Conservation (phyloP, 495 filamentous ascomycete species). For the Penicillium fimorum region DNA sequence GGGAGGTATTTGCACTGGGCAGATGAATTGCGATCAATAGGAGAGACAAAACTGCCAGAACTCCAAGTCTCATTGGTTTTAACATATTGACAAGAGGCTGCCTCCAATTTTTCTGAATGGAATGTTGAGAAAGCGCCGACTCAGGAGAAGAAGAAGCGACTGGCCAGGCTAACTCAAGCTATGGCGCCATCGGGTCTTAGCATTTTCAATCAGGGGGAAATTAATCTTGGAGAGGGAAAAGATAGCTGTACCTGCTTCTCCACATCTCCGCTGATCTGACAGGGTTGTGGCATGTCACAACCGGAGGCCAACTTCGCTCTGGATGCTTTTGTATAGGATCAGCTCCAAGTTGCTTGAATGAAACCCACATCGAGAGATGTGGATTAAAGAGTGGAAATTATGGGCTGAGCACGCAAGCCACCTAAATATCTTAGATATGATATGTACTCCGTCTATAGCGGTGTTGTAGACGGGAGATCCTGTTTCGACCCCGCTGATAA, state of each 20-base stretch:
- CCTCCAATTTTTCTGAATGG: slow-evolving; percentile 1
- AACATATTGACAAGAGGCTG: slow-evolving; percentile 12
- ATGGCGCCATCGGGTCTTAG: background rate
- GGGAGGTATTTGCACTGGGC: slow-evolving; percentile 24
- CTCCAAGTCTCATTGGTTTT: slow-evolving; percentile 16
- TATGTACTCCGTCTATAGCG: background rate
- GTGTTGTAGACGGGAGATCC: background rate
- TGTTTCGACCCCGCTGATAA: too few relatives aligned
- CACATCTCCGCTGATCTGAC: slow-evolving; percentile 27
- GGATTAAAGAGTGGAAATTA: background rate
- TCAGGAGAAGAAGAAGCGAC: background rate
- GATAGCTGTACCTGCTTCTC: slow-evolving; percentile 35
- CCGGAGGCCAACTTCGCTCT: background rate
- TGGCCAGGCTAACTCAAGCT: slow-evolving; percentile 7
- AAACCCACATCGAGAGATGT: background rate
- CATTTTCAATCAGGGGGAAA: background rate
- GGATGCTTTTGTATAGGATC: slow-evolving; percentile 4
- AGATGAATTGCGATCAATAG: slow-evolving; percentile 26
- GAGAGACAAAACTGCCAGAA: slow-evolving; percentile 23
- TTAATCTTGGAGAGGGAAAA: slow-evolving; percentile 5
- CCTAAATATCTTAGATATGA: too few relatives aligned
- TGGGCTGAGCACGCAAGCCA: background rate
- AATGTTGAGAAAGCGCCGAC: background rate
- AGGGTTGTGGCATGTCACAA: slow-evolving; percentile 3
- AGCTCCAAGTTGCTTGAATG: background rate